These are phyloP conservation scores for Salvia splendens DNA, from an alignment of 257 asterid species.

Conservation along the genomic window DNA sequence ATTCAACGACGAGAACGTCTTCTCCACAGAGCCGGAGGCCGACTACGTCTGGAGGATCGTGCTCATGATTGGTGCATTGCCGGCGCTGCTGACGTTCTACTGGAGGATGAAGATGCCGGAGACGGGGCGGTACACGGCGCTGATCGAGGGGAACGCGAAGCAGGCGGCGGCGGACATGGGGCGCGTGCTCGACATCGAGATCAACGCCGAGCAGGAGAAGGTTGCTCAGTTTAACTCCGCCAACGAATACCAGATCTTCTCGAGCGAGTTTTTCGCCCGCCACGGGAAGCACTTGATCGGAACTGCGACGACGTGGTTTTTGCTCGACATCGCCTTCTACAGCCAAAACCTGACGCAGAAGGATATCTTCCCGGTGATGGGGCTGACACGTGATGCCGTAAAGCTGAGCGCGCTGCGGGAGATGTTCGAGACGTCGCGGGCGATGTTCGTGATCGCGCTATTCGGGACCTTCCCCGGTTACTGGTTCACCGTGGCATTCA, in stretches of 20 bases:
- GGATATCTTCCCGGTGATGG: slow-evolving; percentile 42
- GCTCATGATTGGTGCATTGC: slow-evolving; percentile 42
- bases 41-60: slow-evolving; percentile 44
- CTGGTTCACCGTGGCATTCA: slow-evolving; percentile 43
- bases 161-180: slow-evolving; percentile 48
- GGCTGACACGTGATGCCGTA: slow-evolving; percentile 27
- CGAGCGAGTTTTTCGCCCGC: slow-evolving; percentile 34
- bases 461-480: slow-evolving; percentile 47
- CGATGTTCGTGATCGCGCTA: slow-evolving; percentile 45
- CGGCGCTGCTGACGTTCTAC: slow-evolving; percentile 41
- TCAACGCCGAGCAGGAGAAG: slow-evolving; percentile 37
- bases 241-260: slow-evolving; percentile 34
- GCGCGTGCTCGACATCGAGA: slow-evolving; percentile 40
- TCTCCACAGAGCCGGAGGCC: slow-evolving; percentile 35
- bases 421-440: slow-evolving; percentile 46
- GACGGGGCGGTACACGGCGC: slow-evolving; percentile 47
- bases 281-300: slow-evolving; percentile 40
- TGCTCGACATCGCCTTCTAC: slow-evolving; percentile 25
- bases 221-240: slow-evolving; percentile 28
- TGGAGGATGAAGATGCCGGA: slow-evolving; percentile 53
- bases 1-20: not conserved
- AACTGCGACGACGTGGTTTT: slow-evolving; percentile 40
- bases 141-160: slow-evolving; percentile 43
- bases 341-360: slow-evolving; percentile 31
- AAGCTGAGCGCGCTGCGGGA: slow-evolving; percentile 35